Conservation (phyloP, 73 alveolate species). For the Blepharisma japonicum region DNA sequence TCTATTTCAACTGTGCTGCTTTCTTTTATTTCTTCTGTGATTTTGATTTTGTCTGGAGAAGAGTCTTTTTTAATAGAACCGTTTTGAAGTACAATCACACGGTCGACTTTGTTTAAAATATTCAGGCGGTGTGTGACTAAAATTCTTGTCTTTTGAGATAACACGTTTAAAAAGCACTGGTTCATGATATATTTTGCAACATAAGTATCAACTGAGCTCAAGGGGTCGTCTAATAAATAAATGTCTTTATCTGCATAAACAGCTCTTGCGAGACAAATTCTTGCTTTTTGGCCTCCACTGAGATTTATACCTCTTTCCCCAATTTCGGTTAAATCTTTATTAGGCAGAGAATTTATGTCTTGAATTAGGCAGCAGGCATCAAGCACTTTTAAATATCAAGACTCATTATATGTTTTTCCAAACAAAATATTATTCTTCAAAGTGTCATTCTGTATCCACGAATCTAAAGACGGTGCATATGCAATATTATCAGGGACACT, state of each 20-base stretch:
- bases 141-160: constrained; percentile 55
- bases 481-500: constrained; percentile 28
- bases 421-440: constrained; percentile 56
- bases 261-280: constrained; percentile 67
- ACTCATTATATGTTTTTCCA: constrained; percentile 51
- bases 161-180: constrained; percentile 37
- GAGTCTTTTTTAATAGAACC: constrained; percentile 28
- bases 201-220: constrained; percentile 55
- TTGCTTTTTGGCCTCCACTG: constrained; percentile 75
- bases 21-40: not conserved
- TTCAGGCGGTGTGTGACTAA: constrained; percentile 55
- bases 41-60: not conserved
- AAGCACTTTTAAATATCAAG: constrained; percentile 53
- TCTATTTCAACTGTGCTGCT: not conserved
- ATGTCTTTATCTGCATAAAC: constrained; percentile 59
- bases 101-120: constrained; percentile 44
- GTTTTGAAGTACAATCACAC: constrained; percentile 48
- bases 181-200: constrained; percentile 56
- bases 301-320: constrained; percentile 79
- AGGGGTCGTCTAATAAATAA: constrained; percentile 68
- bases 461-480: constrained; percentile 28
- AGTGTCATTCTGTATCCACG: constrained; percentile 31
- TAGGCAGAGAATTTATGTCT: constrained; percentile 57
- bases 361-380: constrained; percentile 54
- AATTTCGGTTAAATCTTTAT: constrained; percentile 71